Percentiles rank a stretch among this genome's conserved stretches.
These are phyloP conservation scores for Ceratobasidium sp. DNA, from an alignment of 1,284 basidiomycete genomes.

Conservation along the genomic window DNA sequence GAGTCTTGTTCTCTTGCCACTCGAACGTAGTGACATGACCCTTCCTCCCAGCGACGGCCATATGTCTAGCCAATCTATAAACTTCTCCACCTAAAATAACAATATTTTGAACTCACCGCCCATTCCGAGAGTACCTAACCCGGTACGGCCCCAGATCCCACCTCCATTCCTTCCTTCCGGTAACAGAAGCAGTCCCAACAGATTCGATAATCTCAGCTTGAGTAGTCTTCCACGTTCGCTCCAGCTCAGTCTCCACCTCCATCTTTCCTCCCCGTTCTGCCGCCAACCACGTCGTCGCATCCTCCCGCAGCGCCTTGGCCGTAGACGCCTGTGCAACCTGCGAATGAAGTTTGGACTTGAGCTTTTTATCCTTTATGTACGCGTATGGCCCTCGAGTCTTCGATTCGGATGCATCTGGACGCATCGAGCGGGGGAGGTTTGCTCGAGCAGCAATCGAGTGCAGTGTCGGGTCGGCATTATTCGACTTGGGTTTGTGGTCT, in stretches of 20 bases:
- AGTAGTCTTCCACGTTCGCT: slow-evolving; percentile 87
- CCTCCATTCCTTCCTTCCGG: slow-evolving; percentile 81
- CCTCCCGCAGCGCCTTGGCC: slow-evolving; percentile 65
- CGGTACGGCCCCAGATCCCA: slow-evolving; percentile 90
- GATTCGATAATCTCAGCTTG: slow-evolving; percentile 80
- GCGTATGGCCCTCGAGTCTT: slow-evolving; percentile 51
- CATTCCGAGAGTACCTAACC: slow-evolving; percentile 88
- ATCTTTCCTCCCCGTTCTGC: slow-evolving; percentile 74
- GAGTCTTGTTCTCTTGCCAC: slow-evolving; percentile 89
- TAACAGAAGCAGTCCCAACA: slow-evolving; percentile 74
- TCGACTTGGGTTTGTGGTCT: slow-evolving; percentile 50
- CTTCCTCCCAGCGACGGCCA: slow-evolving; percentile 82
- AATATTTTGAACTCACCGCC: slow-evolving; percentile 66
- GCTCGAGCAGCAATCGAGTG: slow-evolving; percentile 69
- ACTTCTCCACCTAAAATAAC: slow-evolving; percentile 24
- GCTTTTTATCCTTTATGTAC: slow-evolving; percentile 79
- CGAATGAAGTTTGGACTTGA: slow-evolving; percentile 72
- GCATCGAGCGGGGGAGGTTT: slow-evolving; percentile 68
- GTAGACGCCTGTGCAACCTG: slow-evolving; percentile 67
- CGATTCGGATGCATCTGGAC: slow-evolving; percentile 48
- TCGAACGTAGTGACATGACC: slow-evolving; percentile 97
- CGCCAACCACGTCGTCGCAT: slow-evolving; percentile 54
- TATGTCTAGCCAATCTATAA: slow-evolving; percentile 65
- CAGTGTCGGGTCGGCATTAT: slow-evolving; percentile 61
- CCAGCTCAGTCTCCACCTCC: slow-evolving; percentile 79